phyloP scores from a whole-genome alignment of 2,329 filamentous ascomycete genomes.

The Erysiphe pulchra region DNA sequence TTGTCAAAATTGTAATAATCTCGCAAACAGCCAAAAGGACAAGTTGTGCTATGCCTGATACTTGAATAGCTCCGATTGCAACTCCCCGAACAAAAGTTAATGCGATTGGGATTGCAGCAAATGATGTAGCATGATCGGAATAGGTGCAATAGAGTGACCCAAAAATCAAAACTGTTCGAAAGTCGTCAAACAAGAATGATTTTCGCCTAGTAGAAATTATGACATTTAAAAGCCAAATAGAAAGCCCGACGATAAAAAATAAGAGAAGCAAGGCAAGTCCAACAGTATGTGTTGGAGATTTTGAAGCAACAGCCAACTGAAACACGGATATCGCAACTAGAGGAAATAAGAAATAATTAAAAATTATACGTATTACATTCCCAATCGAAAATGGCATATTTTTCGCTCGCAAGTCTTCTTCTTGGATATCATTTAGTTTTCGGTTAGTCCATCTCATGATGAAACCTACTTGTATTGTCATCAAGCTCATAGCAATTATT shows the following conservation, averaged over 20 bases:
- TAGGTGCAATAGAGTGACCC: constrained; percentile 95
- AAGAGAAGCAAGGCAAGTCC: constrained; percentile 53
- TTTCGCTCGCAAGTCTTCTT: constrained; percentile 75
- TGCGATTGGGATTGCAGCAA: constrained; percentile 65
- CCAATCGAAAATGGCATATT: constrained; percentile 71
- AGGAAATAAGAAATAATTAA: constrained; percentile 80
- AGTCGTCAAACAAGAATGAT: constrained; percentile 74
- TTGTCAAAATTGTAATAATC: constrained; percentile 63
- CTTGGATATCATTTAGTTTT: constrained; percentile 39
- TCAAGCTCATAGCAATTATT: constrained; percentile 40
- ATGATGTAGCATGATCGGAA: constrained; percentile 74
- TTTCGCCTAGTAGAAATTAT: constrained; percentile 62
- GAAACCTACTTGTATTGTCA: constrained; percentile 56
- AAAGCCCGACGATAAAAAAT: constrained; percentile 44
- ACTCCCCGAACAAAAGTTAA: constrained; percentile 70
- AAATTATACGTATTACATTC: constrained; percentile 60
- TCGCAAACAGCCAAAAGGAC: constrained; percentile 85
- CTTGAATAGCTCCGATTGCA: constrained; percentile 77
- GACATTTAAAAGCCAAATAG: constrained; percentile 53
- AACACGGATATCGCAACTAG: constrained; percentile 72
- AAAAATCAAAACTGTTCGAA: constrained; percentile 70
- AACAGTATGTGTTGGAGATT: constrained; percentile 44
- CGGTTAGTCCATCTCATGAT: constrained; percentile 51
- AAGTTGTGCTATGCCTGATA: constrained; percentile 78
- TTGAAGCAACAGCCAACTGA: constrained; percentile 52